Evolutionary conservation across 2,329 filamentous ascomycete species (phyloP).

Genomic region (Exutisphaerella laricina): DNA sequence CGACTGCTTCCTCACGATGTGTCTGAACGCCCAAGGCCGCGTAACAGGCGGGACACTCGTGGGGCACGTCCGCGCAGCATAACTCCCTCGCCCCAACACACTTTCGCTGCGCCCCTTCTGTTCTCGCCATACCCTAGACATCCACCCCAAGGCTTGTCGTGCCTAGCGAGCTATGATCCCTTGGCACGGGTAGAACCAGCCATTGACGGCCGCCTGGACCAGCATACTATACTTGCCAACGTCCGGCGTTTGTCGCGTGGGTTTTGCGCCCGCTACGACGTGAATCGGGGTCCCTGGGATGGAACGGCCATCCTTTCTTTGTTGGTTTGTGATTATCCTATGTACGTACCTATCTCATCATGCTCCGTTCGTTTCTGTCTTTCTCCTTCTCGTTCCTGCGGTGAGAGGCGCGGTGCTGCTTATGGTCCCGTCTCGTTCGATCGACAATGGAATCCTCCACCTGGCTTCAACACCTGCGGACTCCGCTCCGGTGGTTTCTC

Average conservation of each 20-base stretch:
- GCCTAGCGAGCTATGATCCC: background rate
- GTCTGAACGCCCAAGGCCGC: too few species aligned
- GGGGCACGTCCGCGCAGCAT: too few species aligned
- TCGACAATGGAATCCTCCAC: conserved; percentile 15
- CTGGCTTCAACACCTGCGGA: conserved; percentile 11
- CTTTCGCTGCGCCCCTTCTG: too few species aligned
- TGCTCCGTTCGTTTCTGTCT: background rate
- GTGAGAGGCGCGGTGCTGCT: background rate
- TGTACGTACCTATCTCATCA: background rate
- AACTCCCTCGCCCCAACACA: too few species aligned
- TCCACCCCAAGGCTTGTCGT: background rate
- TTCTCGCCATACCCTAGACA: too few species aligned
- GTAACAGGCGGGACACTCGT: too few species aligned
- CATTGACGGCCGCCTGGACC: background rate
- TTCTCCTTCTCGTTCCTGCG: background rate
- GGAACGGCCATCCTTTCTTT: background rate
- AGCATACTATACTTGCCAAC: background rate
- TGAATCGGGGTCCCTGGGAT: background rate
- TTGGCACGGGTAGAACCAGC: background rate
- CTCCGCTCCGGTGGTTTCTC: conserved; percentile 10
- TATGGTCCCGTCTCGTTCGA: background rate
- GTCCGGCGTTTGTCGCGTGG: background rate
- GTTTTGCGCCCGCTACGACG: background rate
- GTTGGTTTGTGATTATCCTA: too few species aligned
- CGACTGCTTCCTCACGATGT: too few species aligned